phyloP scores from a whole-genome alignment of 163 green algal genomes.

The Scenedesmus sp. region DNA sequence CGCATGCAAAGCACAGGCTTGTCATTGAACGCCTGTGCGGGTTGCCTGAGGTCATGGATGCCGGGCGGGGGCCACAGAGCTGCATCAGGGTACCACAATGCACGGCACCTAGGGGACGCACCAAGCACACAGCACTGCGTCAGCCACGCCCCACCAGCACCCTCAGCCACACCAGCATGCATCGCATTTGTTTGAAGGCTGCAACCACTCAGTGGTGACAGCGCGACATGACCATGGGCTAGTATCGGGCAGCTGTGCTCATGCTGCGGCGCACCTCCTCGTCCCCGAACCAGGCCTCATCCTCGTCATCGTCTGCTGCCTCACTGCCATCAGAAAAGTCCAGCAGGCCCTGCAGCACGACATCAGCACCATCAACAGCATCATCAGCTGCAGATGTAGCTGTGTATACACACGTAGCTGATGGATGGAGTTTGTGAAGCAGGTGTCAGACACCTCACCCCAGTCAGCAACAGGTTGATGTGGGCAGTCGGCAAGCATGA shows the following conservation, averaged over 20 bases:
- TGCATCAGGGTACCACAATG: neutral
- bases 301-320: neutral
- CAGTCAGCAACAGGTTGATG: too few relatives aligned
- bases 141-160: too few relatives aligned
- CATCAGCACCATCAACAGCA: neutral
- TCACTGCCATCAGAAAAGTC: neutral
- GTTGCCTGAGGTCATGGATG: too few relatives aligned
- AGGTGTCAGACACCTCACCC: too few relatives aligned
- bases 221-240: neutral
- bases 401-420: too few relatives aligned
- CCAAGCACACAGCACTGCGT: too few relatives aligned
- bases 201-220: neutral
- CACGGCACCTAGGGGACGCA: too few relatives aligned
- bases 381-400: neutral
- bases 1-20: neutral
- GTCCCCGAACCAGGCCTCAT: slow-evolving; percentile 2
- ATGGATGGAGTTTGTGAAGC: too few relatives aligned
- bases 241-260: neutral
- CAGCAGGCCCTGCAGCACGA: neutral
- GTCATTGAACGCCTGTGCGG: neutral
- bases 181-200: neutral
- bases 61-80: neutral
- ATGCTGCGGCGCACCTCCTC: neutral
- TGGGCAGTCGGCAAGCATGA: too few relatives aligned
- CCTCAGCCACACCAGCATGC: too few relatives aligned